A percentile compares a stretch with the other conserved stretches of the same genome.
Conservation (phyloP, 345 rosid genomes). For the Luvunga scandens region DNA sequence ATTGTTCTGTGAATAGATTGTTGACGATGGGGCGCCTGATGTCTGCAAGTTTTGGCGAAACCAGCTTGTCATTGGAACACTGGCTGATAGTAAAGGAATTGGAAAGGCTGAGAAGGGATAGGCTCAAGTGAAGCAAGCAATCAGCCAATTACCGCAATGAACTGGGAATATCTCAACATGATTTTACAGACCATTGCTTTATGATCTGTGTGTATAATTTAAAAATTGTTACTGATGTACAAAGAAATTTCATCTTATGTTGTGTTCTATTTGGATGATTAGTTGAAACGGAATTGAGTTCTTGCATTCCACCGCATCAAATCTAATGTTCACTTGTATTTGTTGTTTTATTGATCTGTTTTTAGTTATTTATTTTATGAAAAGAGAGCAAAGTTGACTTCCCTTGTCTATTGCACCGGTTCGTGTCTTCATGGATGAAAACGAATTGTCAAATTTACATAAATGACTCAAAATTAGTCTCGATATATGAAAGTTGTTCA, state of each 20-base stretch:
- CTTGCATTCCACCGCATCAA: background rate
- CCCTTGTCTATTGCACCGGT: background rate
- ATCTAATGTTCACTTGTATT: background rate
- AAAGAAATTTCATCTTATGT: background rate
- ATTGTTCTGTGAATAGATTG: conserved; percentile 41
- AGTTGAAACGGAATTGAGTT: background rate
- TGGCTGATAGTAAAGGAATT: conserved; percentile 89
- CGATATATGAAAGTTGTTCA: rapidly evolving
- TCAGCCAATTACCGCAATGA: background rate
- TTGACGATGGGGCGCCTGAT: conserved; percentile 86
- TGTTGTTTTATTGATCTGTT: background rate
- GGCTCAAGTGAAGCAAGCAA: conserved; percentile 39
- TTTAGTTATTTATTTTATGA: too few relatives aligned
- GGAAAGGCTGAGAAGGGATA: conserved; percentile 76
- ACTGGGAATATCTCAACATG: background rate
- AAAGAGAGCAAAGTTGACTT: background rate
- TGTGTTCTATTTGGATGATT: background rate
- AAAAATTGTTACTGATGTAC: background rate
- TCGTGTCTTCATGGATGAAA: too few relatives aligned
- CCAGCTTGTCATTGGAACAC: conserved; percentile 56
- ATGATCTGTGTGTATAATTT: background rate
- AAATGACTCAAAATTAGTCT: too few relatives aligned
- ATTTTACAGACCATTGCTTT: background rate
- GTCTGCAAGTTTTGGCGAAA: conserved; percentile 73
- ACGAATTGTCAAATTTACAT: too few relatives aligned